These are phyloP conservation scores for Arthrobotrys iridis DNA, from an alignment of 2,329 filamentous ascomycete genomes.

Conservation along the genomic window DNA sequence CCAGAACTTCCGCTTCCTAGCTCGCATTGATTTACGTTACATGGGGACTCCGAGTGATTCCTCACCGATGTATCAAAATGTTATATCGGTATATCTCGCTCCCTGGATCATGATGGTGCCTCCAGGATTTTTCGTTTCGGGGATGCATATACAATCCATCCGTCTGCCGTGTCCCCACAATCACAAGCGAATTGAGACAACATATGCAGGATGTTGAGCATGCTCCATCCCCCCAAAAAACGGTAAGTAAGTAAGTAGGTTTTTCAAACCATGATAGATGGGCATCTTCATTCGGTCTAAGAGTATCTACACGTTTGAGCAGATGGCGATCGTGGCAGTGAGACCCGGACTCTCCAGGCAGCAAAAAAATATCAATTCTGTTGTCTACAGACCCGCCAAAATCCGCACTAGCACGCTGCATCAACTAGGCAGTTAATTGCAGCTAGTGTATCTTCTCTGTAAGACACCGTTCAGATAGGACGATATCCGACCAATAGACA, in stretches of 20 bases:
- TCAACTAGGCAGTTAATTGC: slow-evolving; percentile 28
- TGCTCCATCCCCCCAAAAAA: neutral
- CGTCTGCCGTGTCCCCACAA: slow-evolving; percentile 18
- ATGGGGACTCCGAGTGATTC: no score
- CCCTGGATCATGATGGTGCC: neutral
- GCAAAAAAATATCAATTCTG: neutral
- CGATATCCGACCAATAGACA: slow-evolving; percentile 21
- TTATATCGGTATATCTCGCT: no score
- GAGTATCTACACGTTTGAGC: neutral
- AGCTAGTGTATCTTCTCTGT: slow-evolving; percentile 26
- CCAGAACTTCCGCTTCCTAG: slow-evolving; percentile 21
- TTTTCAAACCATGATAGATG: neutral
- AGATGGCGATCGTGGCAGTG: neutral
- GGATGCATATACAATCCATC: neutral
- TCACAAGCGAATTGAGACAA: slow-evolving; percentile 12
- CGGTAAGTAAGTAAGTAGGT: neutral
- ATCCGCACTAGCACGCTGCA: neutral
- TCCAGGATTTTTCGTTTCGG: slow-evolving; percentile 16
- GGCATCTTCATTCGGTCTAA: neutral
- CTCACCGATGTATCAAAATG: no score
- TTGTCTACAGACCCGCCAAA: neutral
- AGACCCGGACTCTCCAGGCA: neutral
- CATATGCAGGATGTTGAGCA: slow-evolving; percentile 4
- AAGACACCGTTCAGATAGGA: slow-evolving; percentile 17
- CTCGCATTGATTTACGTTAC: neutral